Evolutionary conservation across 768 basidiomycete species (phyloP).

Genomic region (Lactarius quietus): DNA sequence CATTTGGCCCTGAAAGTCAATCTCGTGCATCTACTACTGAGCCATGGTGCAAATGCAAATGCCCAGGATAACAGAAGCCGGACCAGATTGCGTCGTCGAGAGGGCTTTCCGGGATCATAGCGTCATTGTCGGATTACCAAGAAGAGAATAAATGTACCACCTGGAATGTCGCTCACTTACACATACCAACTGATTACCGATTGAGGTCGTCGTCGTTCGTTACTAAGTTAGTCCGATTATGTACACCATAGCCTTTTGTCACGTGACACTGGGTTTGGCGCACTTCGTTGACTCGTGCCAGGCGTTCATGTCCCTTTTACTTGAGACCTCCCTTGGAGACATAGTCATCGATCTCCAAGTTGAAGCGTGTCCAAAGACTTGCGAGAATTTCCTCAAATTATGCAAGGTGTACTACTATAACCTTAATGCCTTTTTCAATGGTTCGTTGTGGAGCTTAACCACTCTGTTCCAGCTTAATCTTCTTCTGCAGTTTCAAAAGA

Average conservation of each 20-base stretch:
- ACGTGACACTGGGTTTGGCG: too few species aligned
- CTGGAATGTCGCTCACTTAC: too few species aligned
- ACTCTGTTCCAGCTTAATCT: not conserved
- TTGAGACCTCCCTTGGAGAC: conserved; percentile 97
- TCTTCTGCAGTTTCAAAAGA: conserved; percentile 90
- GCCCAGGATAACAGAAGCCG: not conserved
- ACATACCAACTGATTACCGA: too few species aligned
- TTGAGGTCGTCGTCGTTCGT: too few species aligned
- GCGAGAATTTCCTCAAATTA: conserved; percentile 95
- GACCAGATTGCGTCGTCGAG: not conserved
- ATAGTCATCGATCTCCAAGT: conserved; percentile 95
- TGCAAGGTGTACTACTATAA: conserved; percentile 98
- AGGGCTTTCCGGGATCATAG: not conserved
- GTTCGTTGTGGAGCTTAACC: conserved; percentile 39
- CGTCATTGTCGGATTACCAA: not conserved
- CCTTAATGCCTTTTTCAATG: conserved; percentile 97
- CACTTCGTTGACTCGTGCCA: too few species aligned
- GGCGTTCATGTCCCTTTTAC: conserved; percentile 84
- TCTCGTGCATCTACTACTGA: not conserved
- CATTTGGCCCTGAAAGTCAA: too few species aligned
- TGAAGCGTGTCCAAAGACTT: conserved; percentile 84
- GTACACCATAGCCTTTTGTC: too few species aligned
- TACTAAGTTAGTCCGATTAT: too few species aligned
- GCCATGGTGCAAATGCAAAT: not conserved
- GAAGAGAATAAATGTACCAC: too few species aligned